Percentiles rank a stretch among this genome's conserved stretches.
Conservation (phyloP, 306 rosid species). For the Nissolia schottii region DNA sequence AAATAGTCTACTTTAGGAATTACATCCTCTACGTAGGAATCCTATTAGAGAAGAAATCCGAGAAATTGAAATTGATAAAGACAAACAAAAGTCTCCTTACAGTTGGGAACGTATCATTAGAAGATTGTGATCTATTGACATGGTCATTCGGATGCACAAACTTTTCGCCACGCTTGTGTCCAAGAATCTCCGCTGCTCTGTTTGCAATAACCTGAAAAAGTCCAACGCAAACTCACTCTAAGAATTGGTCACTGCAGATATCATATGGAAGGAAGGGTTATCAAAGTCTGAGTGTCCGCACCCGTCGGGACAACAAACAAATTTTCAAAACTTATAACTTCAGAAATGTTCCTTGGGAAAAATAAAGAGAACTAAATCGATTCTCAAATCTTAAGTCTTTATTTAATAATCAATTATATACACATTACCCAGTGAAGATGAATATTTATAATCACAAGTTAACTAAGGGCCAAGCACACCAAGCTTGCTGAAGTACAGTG, state of each 20-base stretch:
- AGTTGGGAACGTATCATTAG: conserved; percentile 96
- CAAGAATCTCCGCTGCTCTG: conserved; percentile 95
- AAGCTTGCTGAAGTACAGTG: neutral
- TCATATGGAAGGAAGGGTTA: conserved; percentile 3
- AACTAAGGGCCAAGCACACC: neutral
- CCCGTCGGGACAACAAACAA: neutral
- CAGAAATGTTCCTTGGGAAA: neutral
- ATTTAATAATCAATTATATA: neutral
- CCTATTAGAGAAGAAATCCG: neutral
- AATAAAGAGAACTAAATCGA: neutral
- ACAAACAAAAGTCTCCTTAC: conserved; percentile 53
- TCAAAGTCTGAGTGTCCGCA: neutral
- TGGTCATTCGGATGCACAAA: conserved; percentile 97
- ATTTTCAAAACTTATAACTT: neutral
- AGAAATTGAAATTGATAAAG: neutral
- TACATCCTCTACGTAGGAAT: neutral
- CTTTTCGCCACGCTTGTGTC: conserved; percentile 87
- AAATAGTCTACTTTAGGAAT: neutral
- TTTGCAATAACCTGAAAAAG: conserved; percentile 81
- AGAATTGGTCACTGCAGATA: neutral
- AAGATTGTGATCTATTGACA: conserved; percentile 95
- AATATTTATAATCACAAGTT: neutral
- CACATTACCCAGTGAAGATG: neutral
- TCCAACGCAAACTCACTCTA: neutral
- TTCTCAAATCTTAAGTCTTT: neutral